Evolutionary conservation across 2,329 filamentous ascomycete species (phyloP).

Genomic region (Clonostachys rosea): DNA sequence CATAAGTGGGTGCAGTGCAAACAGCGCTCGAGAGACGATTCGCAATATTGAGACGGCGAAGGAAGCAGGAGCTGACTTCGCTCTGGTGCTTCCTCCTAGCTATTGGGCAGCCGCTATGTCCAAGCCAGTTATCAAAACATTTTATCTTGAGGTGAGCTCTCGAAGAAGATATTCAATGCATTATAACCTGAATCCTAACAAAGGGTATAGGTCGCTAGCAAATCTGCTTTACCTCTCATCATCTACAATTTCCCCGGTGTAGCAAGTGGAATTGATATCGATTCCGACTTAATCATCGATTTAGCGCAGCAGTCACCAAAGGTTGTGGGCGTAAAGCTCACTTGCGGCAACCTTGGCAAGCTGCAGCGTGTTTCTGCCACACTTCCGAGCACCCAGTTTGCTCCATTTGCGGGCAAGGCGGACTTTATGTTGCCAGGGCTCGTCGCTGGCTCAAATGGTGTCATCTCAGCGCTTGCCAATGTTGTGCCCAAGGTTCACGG

Average conservation of each 20-base stretch:
- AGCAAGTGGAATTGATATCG: conserved; percentile 58
- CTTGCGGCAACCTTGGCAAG: conserved; percentile 68
- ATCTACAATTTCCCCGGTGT: conserved; percentile 69
- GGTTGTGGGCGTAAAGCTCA: conserved; percentile 66
- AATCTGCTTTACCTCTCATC: conserved; percentile 59
- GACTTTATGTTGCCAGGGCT: conserved; percentile 69
- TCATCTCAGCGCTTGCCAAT: conserved; percentile 70
- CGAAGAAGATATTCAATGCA: background rate
- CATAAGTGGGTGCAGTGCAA: conserved; percentile 71
- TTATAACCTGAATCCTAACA: conserved; percentile 10
- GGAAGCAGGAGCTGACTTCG: conserved; percentile 67
- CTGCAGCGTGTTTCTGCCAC: conserved; percentile 58
- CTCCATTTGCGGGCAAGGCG: conserved; percentile 68
- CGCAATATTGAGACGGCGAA: conserved; percentile 65
- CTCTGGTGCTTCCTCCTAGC: conserved; percentile 69
- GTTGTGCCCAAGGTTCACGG: conserved; percentile 64
- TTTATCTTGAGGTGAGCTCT: conserved; percentile 22
- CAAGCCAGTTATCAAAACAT: conserved; percentile 58
- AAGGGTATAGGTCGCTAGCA: conserved; percentile 47
- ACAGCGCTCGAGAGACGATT: conserved; percentile 70
- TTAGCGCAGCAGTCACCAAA: conserved; percentile 54
- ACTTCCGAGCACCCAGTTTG: conserved; percentile 50
- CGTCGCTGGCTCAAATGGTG: conserved; percentile 64
- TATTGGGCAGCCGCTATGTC: conserved; percentile 70
- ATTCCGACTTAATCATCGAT: conserved; percentile 56